Evolutionary conservation across 139 green algal genomes (phyloP), one percentile per base, ranked within the genome.

Genomic region (Chlamydomonas urium): DNA sequence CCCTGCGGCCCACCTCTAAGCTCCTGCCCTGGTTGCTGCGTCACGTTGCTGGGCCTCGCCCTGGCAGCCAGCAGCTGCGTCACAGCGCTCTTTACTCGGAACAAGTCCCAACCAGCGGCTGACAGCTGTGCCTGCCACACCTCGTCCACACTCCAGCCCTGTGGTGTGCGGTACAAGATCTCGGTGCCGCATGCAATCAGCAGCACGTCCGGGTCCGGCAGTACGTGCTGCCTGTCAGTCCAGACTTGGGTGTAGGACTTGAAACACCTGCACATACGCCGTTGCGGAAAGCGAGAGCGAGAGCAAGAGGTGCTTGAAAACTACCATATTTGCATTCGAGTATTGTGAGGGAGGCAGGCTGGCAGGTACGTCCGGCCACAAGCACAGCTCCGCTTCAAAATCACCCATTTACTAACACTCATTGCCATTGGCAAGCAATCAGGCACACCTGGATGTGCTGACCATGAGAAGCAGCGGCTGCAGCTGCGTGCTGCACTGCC

Each of bases 201-300:
- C 53, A 79, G 32, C 24, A 79, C 50, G 56, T 79, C 73, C 1
- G 73, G 73, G 5, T 70, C 56, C 21, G 63, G 65, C 32, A 74
- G 65, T 24, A 63, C 38, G 29, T 47, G 38, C 53, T 74, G 73
- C 65, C 74, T 74, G 38, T 63, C 65, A 10, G 1, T 21, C 73
- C 73, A 79, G 3, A 38, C 1, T 29, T 65, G 65, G 17, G 69
- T 3, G 37, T 69, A 47, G 2, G 53, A 65, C n/a, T 1, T 35
- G 34, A 72, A 45, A 31, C n/a, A 4, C 61, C 62, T 72, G 62
- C 1, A n/a, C n/a, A n/a, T n/a, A n/a, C n/a, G n/a, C n/a, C n/a
- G n/a, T n/a, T n/a, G n/a, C n/a, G n/a, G n/a, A n/a, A n/a, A n/a
- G n/a, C n/a, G n/a, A n/a, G n/a, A n/a, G n/a, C n/a, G n/a, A n/a